Evolutionary conservation across 73 alveolate genomes (phyloP), one percentile per base, ranked within the genome.

Genomic region (Paramecium sonneborni): DNA sequence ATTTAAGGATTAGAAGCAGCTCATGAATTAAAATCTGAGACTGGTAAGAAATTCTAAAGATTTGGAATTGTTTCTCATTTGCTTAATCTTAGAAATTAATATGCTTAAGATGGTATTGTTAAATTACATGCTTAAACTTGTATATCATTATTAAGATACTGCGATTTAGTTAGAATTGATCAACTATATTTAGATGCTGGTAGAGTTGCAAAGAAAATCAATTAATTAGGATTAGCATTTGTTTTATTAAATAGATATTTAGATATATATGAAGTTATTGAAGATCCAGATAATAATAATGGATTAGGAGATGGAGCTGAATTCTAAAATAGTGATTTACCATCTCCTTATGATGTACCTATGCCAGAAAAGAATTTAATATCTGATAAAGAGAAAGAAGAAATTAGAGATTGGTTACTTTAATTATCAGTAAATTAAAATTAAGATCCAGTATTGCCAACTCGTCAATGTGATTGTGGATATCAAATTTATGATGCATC

Each of bases 161-260:
- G 99, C 58, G 98, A 97, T 88, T 96, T 96, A 57, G 97, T 98
- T 85, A 97, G 99, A 94, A 98, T 98, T 70, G 99, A 98, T 93
- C 95, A 97, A 94, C 99, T 99, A 23, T 97, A 97, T 96, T 93
- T 93, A 15, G 99, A 98, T 95, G 99, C 99, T 23, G 99, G 99
- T 62, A 95, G 95, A 88, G 99, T 99, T 21, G 95, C 98, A 85
- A 96, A 96, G 85, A 97, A 96, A 82, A 97, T 85, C 94, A 97
- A 93, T 48, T 93, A 92, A 69, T 57, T 93, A 26, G 89, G 92
- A 28, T 94, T 95, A 96, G 99, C 99, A 35, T 98, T 97, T 88
- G 94, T 98, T 46, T 88, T 98, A 94, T 95, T 97, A 62, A 98
- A 98, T 76, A 96, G 99, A 95, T 98, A 97, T 93, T 92, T 97